Percentiles rank a stretch among this genome's conserved stretches.
These are phyloP conservation scores for Blastomyces gilchristii DNA, from an alignment of 2,329 filamentous ascomycete genomes.

Conservation along the genomic window DNA sequence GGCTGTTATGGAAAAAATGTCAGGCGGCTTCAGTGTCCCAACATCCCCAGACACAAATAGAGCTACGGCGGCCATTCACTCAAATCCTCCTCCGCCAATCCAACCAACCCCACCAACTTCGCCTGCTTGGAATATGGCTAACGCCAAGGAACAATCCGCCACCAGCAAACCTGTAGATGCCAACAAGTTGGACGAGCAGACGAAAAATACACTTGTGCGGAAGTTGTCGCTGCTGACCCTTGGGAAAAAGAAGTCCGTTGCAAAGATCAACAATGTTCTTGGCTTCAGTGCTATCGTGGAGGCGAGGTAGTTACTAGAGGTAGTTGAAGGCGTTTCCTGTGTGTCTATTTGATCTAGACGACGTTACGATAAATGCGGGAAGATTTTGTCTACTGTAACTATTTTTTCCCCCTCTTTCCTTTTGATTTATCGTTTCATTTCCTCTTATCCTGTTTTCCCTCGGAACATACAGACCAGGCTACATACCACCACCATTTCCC, in stretches of 20 bases:
- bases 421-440: not conserved
- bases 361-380: too few species aligned
- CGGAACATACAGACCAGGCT: not conserved
- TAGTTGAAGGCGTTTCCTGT: not conserved
- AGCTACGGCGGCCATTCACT: not conserved
- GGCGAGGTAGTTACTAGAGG: not conserved
- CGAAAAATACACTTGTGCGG: not conserved
- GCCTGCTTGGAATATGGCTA: not conserved
- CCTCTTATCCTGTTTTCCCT: not conserved
- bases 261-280: not conserved
- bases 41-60: not conserved
- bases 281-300: not conserved
- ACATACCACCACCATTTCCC: not conserved
- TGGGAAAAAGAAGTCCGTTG: not conserved
- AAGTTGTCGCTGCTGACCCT: not conserved
- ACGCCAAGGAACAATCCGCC: not conserved
- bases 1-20: slow-evolving; percentile 3
- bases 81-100: not conserved
- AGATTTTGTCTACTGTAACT: not conserved
- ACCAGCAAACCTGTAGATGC: not conserved
- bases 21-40: not conserved
- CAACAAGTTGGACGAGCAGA: not conserved
- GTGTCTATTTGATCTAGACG: too few species aligned
- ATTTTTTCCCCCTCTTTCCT: not conserved
- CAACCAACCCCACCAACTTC: not conserved